These are phyloP conservation scores for Magnaporthiopsis poae DNA, from an alignment of 2,329 filamentous ascomycete species.

Conservation along the genomic window DNA sequence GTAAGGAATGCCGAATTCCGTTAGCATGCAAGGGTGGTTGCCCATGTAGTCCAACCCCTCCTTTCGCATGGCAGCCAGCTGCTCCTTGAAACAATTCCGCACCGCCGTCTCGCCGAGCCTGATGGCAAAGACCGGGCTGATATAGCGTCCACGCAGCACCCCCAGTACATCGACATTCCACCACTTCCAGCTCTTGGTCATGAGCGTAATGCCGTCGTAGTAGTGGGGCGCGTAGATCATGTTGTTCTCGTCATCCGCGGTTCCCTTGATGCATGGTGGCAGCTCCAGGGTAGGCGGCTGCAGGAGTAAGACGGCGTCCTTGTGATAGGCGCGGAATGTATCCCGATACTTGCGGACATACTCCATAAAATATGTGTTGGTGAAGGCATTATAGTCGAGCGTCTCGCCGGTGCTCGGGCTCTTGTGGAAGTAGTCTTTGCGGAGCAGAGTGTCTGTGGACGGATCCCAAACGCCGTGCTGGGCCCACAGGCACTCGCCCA, in stretches of 20 bases:
- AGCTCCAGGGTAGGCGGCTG: constrained; percentile 88
- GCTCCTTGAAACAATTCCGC: constrained; percentile 81
- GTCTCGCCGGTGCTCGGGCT: constrained; percentile 63
- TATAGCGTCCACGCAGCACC: constrained; percentile 77
- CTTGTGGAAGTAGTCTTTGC: constrained; percentile 79
- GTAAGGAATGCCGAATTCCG: constrained; percentile 94
- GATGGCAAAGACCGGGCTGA: constrained; percentile 81
- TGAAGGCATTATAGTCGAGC: constrained; percentile 76
- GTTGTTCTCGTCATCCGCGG: constrained; percentile 74
- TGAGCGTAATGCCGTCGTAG: constrained; percentile 90
- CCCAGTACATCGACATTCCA: constrained; percentile 97
- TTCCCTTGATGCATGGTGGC: constrained; percentile 78
- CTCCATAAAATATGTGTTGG: constrained; percentile 82
- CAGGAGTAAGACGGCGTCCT: constrained; percentile 76
- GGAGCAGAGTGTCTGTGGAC: constrained; percentile 61
- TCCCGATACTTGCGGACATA: constrained; percentile 70
- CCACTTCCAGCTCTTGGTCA: constrained; percentile 95
- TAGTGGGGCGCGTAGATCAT: constrained; percentile 93
- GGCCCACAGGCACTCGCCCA: constrained; percentile 94
- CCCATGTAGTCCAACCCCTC: constrained; percentile 86
- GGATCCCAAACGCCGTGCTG: constrained; percentile 95
- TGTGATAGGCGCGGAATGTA: constrained; percentile 65
- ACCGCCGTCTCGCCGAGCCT: constrained; percentile 90
- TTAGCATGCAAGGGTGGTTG: constrained; percentile 77
- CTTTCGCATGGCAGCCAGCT: constrained; percentile 69